Percentiles rank a stretch among this genome's conserved stretches.
These are phyloP conservation scores for Phoma herbarum DNA, from an alignment of 2,329 filamentous ascomycete genomes.

Conservation along the genomic window DNA sequence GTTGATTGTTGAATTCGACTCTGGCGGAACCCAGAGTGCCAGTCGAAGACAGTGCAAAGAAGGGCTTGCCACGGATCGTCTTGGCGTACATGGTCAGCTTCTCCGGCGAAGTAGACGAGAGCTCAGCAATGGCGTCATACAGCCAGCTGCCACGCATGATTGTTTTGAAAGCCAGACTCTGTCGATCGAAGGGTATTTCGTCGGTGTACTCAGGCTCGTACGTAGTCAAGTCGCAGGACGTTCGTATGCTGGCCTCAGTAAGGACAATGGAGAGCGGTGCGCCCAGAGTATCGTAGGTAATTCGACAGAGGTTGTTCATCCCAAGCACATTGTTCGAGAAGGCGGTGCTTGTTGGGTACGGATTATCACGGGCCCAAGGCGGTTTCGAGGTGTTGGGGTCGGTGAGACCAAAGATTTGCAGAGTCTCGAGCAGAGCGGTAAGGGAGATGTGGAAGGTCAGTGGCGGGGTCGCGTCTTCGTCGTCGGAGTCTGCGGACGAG, in stretches of 20 bases:
- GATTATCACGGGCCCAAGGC: conserved; percentile 53
- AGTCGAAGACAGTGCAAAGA: conserved; percentile 75
- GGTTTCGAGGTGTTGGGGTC: conserved; percentile 52
- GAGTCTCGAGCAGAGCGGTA: conserved; percentile 85
- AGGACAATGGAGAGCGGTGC: conserved; percentile 84
- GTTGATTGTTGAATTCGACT: conserved; percentile 65
- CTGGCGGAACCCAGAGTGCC: conserved; percentile 68
- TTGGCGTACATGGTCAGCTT: conserved; percentile 68
- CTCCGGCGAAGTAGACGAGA: conserved; percentile 73
- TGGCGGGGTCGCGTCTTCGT: conserved; percentile 52
- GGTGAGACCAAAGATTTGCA: conserved; percentile 88
- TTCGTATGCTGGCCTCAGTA: conserved; percentile 77
- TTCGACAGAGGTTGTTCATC: conserved; percentile 83
- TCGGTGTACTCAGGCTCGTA: conserved; percentile 74
- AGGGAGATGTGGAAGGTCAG: conserved; percentile 87
- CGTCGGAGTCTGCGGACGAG: conserved; percentile 41
- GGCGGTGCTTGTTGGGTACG: conserved; percentile 69
- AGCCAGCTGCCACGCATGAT: conserved; percentile 86
- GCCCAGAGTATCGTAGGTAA: conserved; percentile 79
- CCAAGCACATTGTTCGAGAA: conserved; percentile 86
- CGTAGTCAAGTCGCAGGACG: conserved; percentile 85
- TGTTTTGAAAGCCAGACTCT: conserved; percentile 85
- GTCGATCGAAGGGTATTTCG: conserved; percentile 87
- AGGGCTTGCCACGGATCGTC: conserved; percentile 58
- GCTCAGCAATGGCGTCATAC: conserved; percentile 75